Conservation (phyloP, 768 basidiomycete genomes). For the Amyloporia xantha region DNA sequence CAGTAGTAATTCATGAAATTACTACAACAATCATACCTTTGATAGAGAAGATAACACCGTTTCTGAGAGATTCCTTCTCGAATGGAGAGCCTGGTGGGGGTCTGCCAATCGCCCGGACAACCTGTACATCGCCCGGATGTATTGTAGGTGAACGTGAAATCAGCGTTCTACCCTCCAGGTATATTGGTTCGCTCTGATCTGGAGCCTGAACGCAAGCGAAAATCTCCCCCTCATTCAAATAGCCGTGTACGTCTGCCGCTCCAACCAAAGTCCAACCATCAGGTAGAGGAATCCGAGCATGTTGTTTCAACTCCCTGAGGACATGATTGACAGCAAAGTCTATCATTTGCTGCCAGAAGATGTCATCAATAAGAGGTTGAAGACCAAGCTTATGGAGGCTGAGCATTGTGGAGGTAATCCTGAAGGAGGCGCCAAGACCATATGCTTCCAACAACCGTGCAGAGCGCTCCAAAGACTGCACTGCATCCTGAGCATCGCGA, state of each 20-base stretch:
- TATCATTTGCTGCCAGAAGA: conserved; percentile 47
- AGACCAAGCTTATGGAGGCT: conserved; percentile 44
- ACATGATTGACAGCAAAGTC: conserved; percentile 53
- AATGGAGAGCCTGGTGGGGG: conserved; percentile 51
- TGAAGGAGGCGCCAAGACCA: conserved; percentile 53
- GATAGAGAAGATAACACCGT: conserved; percentile 61
- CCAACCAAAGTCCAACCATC: conserved; percentile 64
- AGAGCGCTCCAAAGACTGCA: conserved; percentile 35
- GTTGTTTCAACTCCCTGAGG: conserved; percentile 57
- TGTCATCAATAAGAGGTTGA: conserved; percentile 28
- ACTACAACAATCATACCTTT: conserved; percentile 35
- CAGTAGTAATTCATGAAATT: not conserved
- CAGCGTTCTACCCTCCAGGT: conserved; percentile 47
- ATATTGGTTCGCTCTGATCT: conserved; percentile 30
- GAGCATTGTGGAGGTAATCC: conserved; percentile 45
- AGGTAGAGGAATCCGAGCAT: conserved; percentile 60
- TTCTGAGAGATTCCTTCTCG: conserved; percentile 42
- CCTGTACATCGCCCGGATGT: conserved; percentile 61
- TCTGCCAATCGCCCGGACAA: conserved; percentile 53
- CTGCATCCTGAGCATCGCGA: conserved; percentile 36
- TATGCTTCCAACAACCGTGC: conserved; percentile 45
- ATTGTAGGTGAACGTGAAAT: conserved; percentile 63
- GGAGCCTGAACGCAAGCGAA: conserved; percentile 51
- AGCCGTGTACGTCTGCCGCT: conserved; percentile 57
- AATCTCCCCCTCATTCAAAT: conserved; percentile 46